phyloP scores from a whole-genome alignment of 2,329 filamentous ascomycete species.

The Zymoseptoria tritici region DNA sequence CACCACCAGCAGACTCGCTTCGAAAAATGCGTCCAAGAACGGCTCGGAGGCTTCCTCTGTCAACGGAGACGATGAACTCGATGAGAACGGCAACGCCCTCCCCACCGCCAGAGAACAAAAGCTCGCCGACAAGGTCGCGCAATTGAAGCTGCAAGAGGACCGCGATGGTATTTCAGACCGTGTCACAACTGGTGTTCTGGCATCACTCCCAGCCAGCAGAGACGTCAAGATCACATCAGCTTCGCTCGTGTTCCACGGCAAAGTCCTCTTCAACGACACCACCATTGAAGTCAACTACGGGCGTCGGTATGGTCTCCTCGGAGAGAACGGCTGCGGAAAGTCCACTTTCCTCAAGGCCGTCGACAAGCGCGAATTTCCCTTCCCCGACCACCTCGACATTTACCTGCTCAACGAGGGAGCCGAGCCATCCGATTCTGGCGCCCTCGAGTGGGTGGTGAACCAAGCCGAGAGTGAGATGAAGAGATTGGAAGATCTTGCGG shows the following conservation, averaged over 20 bases:
- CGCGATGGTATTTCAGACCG: slow-evolving; percentile 93
- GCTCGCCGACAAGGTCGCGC: slow-evolving; percentile 70
- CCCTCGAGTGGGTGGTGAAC: slow-evolving; percentile 92
- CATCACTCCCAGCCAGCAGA: slow-evolving; percentile 74
- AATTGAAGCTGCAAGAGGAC: slow-evolving; percentile 87
- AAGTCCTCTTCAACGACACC: slow-evolving; percentile 88
- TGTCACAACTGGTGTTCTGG: slow-evolving; percentile 93
- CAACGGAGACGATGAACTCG: slow-evolving; percentile 60
- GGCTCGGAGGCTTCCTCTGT: slow-evolving; percentile 58
- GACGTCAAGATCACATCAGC: slow-evolving; percentile 96
- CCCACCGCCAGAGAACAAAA: slow-evolving; percentile 48
- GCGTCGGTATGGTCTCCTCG: slow-evolving; percentile 86
- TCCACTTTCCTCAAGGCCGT: slow-evolving; percentile 96
- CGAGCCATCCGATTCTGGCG: slow-evolving; percentile 77
- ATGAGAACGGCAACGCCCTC: slow-evolving; percentile 56
- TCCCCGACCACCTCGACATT: slow-evolving; percentile 94
- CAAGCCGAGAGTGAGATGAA: slow-evolving; percentile 92
- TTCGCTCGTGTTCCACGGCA: slow-evolving; percentile 95
- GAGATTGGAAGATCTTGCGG: slow-evolving; percentile 77
- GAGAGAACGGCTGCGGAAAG: slow-evolving; percentile 99
- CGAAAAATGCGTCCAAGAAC: slow-evolving; percentile 58
- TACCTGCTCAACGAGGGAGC: slow-evolving; percentile 98
- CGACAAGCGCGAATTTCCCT: slow-evolving; percentile 84
- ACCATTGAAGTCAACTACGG: slow-evolving; percentile 89
- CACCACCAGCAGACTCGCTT: slow-evolving; percentile 60